These are phyloP conservation scores for Saccharomycopsis amapae DNA, from an alignment of 805 yeast species.

Conservation along the genomic window DNA sequence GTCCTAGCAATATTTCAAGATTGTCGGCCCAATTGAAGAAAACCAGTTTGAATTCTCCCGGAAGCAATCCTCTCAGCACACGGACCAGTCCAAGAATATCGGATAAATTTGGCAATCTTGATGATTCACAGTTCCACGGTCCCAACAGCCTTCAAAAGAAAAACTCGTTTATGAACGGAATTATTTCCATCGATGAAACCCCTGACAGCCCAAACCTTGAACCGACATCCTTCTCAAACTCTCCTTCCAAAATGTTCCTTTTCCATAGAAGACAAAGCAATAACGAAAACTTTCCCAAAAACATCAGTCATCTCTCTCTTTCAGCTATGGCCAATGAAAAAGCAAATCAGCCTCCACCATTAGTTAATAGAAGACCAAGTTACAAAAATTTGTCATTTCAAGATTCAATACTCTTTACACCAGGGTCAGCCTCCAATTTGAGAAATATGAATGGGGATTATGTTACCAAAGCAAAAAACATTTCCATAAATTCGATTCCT, in stretches of 20 bases:
- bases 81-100: not conserved
- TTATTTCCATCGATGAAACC: no score
- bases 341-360: no score
- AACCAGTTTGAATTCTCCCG: not conserved
- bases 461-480: no score
- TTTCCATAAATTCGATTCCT: not conserved
- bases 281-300: slow-evolving; percentile 7
- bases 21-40: slow-evolving; percentile 18
- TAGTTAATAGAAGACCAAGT: no score
- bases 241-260: slow-evolving; percentile 11
- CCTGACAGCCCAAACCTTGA: slow-evolving; percentile 19
- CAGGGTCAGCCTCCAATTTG: no score
- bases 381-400: no score
- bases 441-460: no score
- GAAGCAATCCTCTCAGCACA: not conserved
- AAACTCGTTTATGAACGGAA: no score
- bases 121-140: no score
- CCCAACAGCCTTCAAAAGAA: no score
- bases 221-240: slow-evolving; percentile 12
- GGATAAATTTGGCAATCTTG: no score
- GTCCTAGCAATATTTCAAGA: slow-evolving; percentile 4
- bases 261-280: not conserved
- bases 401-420: no score
- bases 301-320: slow-evolving; percentile 18
- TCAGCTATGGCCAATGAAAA: slow-evolving; percentile 9